Percentiles rank a stretch among this genome's conserved stretches.
Conservation (phyloP, 2,329 filamentous ascomycete genomes). For the Beauveria asiatica region DNA sequence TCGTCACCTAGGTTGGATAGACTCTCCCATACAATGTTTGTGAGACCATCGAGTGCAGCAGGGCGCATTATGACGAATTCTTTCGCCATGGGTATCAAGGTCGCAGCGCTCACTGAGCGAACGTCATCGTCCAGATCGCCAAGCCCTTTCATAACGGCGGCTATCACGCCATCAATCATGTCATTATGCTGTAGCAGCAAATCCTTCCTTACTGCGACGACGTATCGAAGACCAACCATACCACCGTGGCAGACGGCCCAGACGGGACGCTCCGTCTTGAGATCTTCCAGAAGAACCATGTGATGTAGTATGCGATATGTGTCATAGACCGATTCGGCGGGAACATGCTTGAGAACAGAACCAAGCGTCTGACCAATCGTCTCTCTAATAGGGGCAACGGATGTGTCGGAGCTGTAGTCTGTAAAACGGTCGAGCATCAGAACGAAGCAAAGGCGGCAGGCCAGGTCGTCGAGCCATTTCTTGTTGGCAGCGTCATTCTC, state of each 20-base stretch:
- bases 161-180: constrained; percentile 87
- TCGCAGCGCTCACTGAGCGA: constrained; percentile 93
- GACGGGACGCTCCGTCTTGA: constrained; percentile 62
- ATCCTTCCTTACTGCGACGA: constrained; percentile 91
- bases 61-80: constrained; percentile 87
- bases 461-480: constrained; percentile 85
- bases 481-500: constrained; percentile 78
- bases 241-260: constrained; percentile 98
- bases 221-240: constrained; percentile 92
- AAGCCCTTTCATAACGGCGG: constrained; percentile 89
- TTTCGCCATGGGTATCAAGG: constrained; percentile 87
- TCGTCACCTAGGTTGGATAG: constrained; percentile 95
- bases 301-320: constrained; percentile 79
- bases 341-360: constrained; percentile 77
- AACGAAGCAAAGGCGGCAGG: constrained; percentile 90
- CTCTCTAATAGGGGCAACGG: constrained; percentile 91
- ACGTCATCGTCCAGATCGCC: constrained; percentile 92
- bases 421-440: constrained; percentile 97
- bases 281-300: constrained; percentile 85
- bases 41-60: constrained; percentile 67
- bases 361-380: constrained; percentile 91
- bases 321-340: constrained; percentile 67
- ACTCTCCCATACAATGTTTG: constrained; percentile 96
- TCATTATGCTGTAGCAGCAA: constrained; percentile 73
- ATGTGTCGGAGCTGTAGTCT: constrained; percentile 95